Percentiles rank a stretch among this genome's conserved stretches.
Evolutionary conservation across 352 stramenopile genomes (phyloP).

Genomic region (Globisporangium paddicum): DNA sequence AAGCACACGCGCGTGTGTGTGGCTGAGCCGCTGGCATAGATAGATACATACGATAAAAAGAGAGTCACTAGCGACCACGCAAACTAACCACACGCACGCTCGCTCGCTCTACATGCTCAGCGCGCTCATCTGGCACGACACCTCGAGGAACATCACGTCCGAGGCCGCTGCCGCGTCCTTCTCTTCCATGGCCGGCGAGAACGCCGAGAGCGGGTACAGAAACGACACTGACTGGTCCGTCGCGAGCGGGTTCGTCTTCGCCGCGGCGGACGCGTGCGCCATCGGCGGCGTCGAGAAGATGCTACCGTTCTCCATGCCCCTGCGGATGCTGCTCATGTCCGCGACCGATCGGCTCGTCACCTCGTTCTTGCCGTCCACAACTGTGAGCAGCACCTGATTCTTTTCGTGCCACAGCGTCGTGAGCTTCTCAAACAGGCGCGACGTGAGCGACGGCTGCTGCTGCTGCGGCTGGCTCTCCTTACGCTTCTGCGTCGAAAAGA

Average conservation of each 20-base stretch:
- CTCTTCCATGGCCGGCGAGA: slow-evolving; percentile 45
- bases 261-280: slow-evolving; percentile 9
- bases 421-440: slow-evolving; percentile 71
- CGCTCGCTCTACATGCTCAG: slow-evolving; percentile 22
- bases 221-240: slow-evolving; percentile 77
- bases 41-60: slow-evolving; percentile 9
- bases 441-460: slow-evolving; percentile 36
- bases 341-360: slow-evolving; percentile 67
- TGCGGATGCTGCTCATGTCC: slow-evolving; percentile 79
- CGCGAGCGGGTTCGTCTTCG: slow-evolving; percentile 24
- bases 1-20: not conserved
- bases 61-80: slow-evolving; percentile 4
- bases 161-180: slow-evolving; percentile 17
- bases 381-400: slow-evolving; percentile 77
- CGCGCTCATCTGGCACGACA: slow-evolving; percentile 71
- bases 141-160: slow-evolving; percentile 72
- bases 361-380: slow-evolving; percentile 66
- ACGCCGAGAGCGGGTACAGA: slow-evolving; percentile 80
- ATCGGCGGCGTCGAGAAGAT: slow-evolving; percentile 52
- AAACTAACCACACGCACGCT: slow-evolving; percentile 3
- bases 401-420: slow-evolving; percentile 82
- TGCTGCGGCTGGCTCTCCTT: slow-evolving; percentile 14
- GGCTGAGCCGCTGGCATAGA: slow-evolving; percentile 4
- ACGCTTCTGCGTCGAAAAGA: slow-evolving; percentile 7
- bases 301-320: slow-evolving; percentile 55